Evolutionary conservation across 331 rosid genomes (phyloP), one percentile per base, ranked within the genome.

Genomic region (Quercus phellos): DNA sequence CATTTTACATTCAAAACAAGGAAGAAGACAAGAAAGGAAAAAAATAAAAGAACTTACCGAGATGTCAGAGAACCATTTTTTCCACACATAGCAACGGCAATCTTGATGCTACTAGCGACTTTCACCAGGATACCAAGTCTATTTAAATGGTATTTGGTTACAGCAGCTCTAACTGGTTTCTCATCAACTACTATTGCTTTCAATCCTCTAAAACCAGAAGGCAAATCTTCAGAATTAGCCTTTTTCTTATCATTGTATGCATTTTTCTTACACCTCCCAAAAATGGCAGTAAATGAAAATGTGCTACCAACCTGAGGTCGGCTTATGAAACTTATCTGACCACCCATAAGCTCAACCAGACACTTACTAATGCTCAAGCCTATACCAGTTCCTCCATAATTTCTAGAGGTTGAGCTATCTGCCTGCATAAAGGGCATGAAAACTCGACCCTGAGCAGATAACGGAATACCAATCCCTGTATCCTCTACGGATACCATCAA

Each of bases 351-450:
- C 77, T 95, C 99, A 76, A 93, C 99, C 60, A 95, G 81, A 83
- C 99, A 95, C 85, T 95, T 93, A 51, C 96, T 95, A 80, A 95
- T 95, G 87, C 99, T 95, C 89, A 95, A 89, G 70, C 99, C 99
- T 35, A 95, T 95, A 70, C 98, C 99, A 56, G 99, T 95, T 71
- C 99, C 99, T 8, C 99, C 99, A 75, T 93, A 95, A 73, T 93
- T 84, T 85, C 98, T 85, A 46, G 99, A 95, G 38, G 97, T 95
- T 53, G 99, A 95, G 88, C 99, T 95, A 81, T 95, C 99, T 27
- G 94, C 99, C 78, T 95, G 99, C 91, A 93, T 92, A 88, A 95
- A 95, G 60, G 99, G 99, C 88, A 73, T 89, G 89, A 93, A 93
- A 82, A 95, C 91, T 55, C 91, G 88, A 71, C 87, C 89, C 83